Conservation (phyloP, 2,329 filamentous ascomycete genomes). For the Chaetomium olivaceum region DNA sequence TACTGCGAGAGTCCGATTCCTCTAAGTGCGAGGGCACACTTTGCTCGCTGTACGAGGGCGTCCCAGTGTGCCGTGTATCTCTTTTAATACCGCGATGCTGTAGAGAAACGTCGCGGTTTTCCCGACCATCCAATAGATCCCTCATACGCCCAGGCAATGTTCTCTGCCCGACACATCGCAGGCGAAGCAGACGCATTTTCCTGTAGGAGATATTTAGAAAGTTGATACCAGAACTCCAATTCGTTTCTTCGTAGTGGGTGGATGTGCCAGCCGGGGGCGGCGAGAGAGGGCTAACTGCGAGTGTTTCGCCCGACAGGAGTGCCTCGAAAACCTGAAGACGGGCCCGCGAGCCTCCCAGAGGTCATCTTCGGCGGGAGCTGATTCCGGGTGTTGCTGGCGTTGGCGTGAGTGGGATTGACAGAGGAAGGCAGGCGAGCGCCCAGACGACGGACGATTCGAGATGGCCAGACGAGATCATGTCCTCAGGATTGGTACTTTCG, state of each 20-base stretch:
- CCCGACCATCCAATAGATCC: conserved; percentile 71
- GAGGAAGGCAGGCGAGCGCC: conserved; percentile 55
- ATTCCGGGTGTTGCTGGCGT: conserved; percentile 39
- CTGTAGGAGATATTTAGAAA: conserved; percentile 69
- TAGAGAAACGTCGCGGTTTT: conserved; percentile 88
- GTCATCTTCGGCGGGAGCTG: conserved; percentile 57
- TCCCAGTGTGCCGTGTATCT: conserved; percentile 68
- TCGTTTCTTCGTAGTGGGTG: conserved; percentile 61
- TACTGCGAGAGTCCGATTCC: conserved; percentile 66
- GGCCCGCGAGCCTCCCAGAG: conserved; percentile 63
- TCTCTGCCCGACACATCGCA: conserved; percentile 58
- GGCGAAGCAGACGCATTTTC: conserved; percentile 39
- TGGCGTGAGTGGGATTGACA: conserved; percentile 21
- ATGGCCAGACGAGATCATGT: conserved; percentile 55
- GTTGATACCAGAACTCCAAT: conserved; percentile 77
- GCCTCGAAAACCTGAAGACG: conserved; percentile 75
- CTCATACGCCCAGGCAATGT: conserved; percentile 66
- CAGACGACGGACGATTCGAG: conserved; percentile 62
- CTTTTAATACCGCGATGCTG: conserved; percentile 77
- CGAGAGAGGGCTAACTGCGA: conserved; percentile 59
- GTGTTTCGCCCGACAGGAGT: conserved; percentile 70
- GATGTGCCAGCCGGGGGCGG: conserved; percentile 40
- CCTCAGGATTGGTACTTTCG: conserved; percentile 50
- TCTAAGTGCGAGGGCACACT: conserved; percentile 61
- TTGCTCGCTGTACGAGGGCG: conserved; percentile 53